Percentiles rank a stretch among this genome's conserved stretches.
Evolutionary conservation across 1,284 basidiomycete genomes (phyloP).

Genomic region (Macrocystidia cucumis): DNA sequence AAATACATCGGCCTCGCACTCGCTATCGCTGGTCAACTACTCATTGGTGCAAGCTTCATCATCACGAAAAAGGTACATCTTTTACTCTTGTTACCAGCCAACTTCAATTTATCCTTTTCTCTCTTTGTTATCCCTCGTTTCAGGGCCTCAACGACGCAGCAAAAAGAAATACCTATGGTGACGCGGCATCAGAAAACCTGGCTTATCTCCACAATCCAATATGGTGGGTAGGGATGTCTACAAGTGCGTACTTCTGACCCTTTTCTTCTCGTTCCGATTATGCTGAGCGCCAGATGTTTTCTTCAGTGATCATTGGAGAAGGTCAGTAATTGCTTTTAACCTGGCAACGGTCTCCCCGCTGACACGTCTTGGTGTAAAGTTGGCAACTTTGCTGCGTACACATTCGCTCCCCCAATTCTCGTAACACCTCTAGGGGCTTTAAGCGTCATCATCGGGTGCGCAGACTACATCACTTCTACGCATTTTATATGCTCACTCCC

Average conservation of each 20-base stretch:
- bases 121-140: slow-evolving; percentile 7
- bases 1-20: slow-evolving; percentile 89
- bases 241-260: slow-evolving; percentile 59
- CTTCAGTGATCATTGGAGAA: slow-evolving; percentile 84
- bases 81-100: not conserved
- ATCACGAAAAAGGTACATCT: slow-evolving; percentile 87
- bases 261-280: slow-evolving; percentile 5
- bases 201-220: slow-evolving; percentile 90
- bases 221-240: slow-evolving; percentile 98
- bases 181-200: slow-evolving; percentile 68
- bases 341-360: slow-evolving; percentile 7
- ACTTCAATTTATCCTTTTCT: slow-evolving; percentile 1
- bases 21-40: slow-evolving; percentile 76
- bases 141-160: slow-evolving; percentile 83
- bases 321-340: slow-evolving; percentile 34
- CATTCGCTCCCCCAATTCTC: slow-evolving; percentile 95
- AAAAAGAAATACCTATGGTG: slow-evolving; percentile 40
- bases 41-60: slow-evolving; percentile 91
- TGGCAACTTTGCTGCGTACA: slow-evolving; percentile 98
- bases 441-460: slow-evolving; percentile 94
- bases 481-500: slow-evolving; percentile 8
- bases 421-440: slow-evolving; percentile 95
- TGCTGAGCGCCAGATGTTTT: slow-evolving; percentile 10
- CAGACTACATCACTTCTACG: slow-evolving; percentile 8
- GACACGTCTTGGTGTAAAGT: slow-evolving; percentile 45